Base-by-base conservation (phyloP, 208 protist genomes). In the Trypanosoma melophagium region DNA sequence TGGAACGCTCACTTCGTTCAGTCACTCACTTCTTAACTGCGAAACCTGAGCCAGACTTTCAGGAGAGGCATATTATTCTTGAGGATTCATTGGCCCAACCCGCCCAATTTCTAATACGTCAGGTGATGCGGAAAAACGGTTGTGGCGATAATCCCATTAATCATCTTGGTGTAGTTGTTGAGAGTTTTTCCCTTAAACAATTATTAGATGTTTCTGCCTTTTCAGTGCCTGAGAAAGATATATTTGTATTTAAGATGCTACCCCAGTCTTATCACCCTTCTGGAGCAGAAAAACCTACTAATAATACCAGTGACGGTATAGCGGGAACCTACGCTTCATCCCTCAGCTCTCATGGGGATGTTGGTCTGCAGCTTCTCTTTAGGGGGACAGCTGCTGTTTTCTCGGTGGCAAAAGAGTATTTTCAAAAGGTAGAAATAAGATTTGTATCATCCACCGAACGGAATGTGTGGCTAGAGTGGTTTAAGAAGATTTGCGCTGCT, bases 281-380 rank as follows among this genome's bases (percentile, higher is more conserved):
- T 38, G 19, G 54, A 50, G 31, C 49, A 22, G 35, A 42, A 25
- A 50, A 42, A 24, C 35, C 9, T n/a, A 25, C 55, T 24, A 3
- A 12, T 16, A 35, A 31, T 38, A 17, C 35, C 10, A 56, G 49
- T 10, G 47, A 13, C 58, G 12, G 24, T 19, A 0, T 0, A 16
- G 21, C 8, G 12, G 41, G 21, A 22, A 28, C 51, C 2, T 52
- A 24, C 19, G 21, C 38, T 1, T 82, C 62, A 22, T 67, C 80
- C 14, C 70, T 82, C 50, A 69, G 81, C 45, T 66, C 81, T 8
- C 77, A 80, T 47, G 79, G 79, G 5, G 79, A 84, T 55, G 82
- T 85, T 38, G 81, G 84, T 22, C 69, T 86, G 14, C 61, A 65
- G 13, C 72, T 87, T 41, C 66, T 79, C n/a, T 86, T 87, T 60